A percentile compares a stretch with the other conserved stretches of the same genome.
These are phyloP conservation scores for Phytophthora podocarpi DNA, from an alignment of 352 stramenopile species.

Conservation along the genomic window DNA sequence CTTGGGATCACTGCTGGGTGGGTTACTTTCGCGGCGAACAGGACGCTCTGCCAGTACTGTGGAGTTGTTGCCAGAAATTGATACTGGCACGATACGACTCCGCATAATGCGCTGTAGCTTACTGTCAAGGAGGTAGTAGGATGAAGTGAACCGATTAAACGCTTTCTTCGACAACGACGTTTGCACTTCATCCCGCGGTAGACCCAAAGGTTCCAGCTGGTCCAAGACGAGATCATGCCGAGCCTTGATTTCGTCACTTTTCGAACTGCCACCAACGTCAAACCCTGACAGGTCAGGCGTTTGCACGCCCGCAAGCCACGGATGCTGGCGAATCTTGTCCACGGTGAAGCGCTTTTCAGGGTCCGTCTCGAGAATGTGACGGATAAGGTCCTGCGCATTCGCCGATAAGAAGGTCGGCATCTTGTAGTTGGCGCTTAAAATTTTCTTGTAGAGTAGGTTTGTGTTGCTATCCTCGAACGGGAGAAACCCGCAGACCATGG, in stretches of 20 bases:
- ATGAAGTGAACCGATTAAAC: slow-evolving; percentile 75
- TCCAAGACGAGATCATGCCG: slow-evolving; percentile 52
- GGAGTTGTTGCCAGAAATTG: not conserved
- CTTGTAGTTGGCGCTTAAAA: slow-evolving; percentile 87
- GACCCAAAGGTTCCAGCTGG: slow-evolving; percentile 55
- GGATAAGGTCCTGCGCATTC: slow-evolving; percentile 80
- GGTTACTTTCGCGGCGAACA: slow-evolving; percentile 4
- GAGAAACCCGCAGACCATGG: slow-evolving; percentile 90
- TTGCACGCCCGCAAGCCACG: slow-evolving; percentile 68
- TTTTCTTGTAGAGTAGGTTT: slow-evolving; percentile 93
- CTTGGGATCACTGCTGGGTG: slow-evolving; percentile 12
- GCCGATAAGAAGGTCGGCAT: slow-evolving; percentile 79
- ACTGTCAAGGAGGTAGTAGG: slow-evolving; percentile 79
- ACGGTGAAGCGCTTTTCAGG: slow-evolving; percentile 78
- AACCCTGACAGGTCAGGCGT: slow-evolving; percentile 14
- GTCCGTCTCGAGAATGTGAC: slow-evolving; percentile 84
- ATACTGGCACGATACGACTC: slow-evolving; percentile 20
- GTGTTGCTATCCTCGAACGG: slow-evolving; percentile 95
- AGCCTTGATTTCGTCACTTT: slow-evolving; percentile 21
- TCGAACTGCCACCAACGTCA: not conserved
- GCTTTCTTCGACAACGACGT: slow-evolving; percentile 47
- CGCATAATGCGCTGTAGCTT: slow-evolving; percentile 56
- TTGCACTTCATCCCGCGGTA: slow-evolving; percentile 48
- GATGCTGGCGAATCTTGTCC: slow-evolving; percentile 79
- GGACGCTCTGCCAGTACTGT: not conserved